These are phyloP conservation scores for Berberis vulgaris DNA, from an alignment of 164 flowering plant species.

Conservation along the genomic window DNA sequence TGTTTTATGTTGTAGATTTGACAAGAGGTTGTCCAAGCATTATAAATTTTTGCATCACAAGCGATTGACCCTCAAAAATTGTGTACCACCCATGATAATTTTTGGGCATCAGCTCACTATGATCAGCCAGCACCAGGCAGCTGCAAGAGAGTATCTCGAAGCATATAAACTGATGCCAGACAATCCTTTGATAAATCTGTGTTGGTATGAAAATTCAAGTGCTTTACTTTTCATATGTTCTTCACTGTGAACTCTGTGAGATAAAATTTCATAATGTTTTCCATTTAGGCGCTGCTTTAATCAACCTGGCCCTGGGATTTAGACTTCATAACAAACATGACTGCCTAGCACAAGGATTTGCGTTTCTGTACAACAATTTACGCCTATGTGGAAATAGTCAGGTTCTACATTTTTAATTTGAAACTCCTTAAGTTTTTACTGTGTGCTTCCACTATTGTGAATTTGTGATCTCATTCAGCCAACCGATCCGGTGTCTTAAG, in stretches of 20 bases:
- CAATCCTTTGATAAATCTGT: slow-evolving; percentile 74
- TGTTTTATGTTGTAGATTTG: slow-evolving; percentile 27
- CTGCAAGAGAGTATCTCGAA: slow-evolving; percentile 76
- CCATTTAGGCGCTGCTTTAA: slow-evolving; percentile 58
- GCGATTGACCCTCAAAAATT: slow-evolving; percentile 42
- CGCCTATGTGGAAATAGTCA: slow-evolving; percentile 55
- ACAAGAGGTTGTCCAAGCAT: slow-evolving; percentile 41
- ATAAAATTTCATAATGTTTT: background rate
- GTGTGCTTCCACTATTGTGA: too few relatives aligned
- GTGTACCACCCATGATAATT: slow-evolving; percentile 64
- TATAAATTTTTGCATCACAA: slow-evolving; percentile 47
- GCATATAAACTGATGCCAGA: slow-evolving; percentile 83
- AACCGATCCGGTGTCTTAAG: too few relatives aligned
- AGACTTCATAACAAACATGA: slow-evolving; percentile 77
- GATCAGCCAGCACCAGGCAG: slow-evolving; percentile 70
- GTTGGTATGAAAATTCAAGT: slow-evolving; percentile 38
- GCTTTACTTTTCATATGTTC: background rate
- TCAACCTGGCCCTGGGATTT: slow-evolving; percentile 72
- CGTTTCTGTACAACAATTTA: slow-evolving; percentile 68
- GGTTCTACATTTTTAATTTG: slow-evolving; percentile 19
- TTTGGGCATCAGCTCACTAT: slow-evolving; percentile 63
- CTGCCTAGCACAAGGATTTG: slow-evolving; percentile 69
- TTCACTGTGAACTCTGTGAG: background rate
- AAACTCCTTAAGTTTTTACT: too few relatives aligned
- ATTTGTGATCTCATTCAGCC: too few relatives aligned